These are phyloP conservation scores for Podospora sp. DNA, from an alignment of 495 filamentous ascomycete species.

Conservation along the genomic window DNA sequence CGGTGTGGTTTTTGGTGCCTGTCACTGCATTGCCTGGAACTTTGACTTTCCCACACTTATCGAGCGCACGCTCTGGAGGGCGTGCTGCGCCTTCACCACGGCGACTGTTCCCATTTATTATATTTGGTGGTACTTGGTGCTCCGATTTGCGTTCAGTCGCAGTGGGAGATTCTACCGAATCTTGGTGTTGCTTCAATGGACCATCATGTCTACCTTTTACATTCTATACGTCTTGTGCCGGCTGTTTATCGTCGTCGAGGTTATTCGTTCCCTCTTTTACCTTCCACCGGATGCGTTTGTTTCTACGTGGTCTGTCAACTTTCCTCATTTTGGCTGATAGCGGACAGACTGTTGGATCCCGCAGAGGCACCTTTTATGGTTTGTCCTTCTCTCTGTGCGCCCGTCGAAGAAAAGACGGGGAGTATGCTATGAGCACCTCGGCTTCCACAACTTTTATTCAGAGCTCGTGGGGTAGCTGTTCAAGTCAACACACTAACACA, in stretches of 20 bases:
- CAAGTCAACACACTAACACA: no score
- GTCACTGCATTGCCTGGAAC: not conserved
- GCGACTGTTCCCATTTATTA: not conserved
- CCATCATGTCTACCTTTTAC: not conserved
- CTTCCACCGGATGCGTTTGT: constrained; percentile 6
- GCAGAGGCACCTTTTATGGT: no score
- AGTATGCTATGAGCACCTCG: no score
- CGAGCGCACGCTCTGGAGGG: not conserved
- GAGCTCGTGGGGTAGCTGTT: no score
- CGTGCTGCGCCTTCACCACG: not conserved
- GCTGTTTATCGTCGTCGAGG: constrained; percentile 3
- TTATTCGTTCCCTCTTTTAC: not conserved
- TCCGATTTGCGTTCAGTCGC: not conserved
- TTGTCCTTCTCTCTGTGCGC: no score
- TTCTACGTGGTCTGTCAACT: constrained; percentile 7
- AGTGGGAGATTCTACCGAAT: not conserved
- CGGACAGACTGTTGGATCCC: no score
- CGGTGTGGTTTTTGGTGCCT: not conserved
- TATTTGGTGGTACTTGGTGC: not conserved
- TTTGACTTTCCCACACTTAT: not conserved
- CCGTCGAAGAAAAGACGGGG: no score
- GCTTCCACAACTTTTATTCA: no score
- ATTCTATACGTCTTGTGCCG: not conserved
- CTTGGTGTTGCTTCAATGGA: not conserved
- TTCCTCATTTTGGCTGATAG: constrained; percentile 2